Evolutionary conservation across 2,329 filamentous ascomycete species (phyloP).

Genomic region (Akanthomyces lecanii): DNA sequence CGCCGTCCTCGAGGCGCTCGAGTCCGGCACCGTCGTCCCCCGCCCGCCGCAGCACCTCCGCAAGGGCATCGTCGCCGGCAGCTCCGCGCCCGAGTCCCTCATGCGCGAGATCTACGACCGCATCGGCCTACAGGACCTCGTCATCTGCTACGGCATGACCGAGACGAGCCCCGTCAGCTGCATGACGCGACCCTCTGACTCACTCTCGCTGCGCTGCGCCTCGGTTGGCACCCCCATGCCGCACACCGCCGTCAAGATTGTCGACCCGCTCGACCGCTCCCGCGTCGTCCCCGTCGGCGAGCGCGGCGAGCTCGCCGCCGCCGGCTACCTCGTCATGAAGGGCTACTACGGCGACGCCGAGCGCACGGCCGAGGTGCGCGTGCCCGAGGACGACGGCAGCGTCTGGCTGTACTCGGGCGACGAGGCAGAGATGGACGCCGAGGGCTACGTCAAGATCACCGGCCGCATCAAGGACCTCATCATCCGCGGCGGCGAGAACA

Average conservation of each 20-base stretch:
- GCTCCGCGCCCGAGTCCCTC: conserved; percentile 74
- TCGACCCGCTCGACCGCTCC: conserved; percentile 59
- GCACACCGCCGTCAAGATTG: conserved; percentile 73
- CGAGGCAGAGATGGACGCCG: conserved; percentile 76
- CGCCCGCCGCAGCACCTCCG: conserved; percentile 44
- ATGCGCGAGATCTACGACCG: conserved; percentile 71
- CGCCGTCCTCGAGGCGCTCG: conserved; percentile 76
- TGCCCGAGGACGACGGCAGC: conserved; percentile 45
- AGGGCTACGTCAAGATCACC: conserved; percentile 85
- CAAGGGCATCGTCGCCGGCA: conserved; percentile 91
- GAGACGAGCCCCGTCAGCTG: conserved; percentile 75
- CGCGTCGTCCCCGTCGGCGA: conserved; percentile 59
- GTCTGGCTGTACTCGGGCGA: conserved; percentile 93
- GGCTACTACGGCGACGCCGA: conserved; percentile 78
- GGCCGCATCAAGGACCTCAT: conserved; percentile 93
- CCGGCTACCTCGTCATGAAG: conserved; percentile 86
- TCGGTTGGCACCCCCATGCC: conserved; percentile 79
- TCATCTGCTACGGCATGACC: conserved; percentile 96
- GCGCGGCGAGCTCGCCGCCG: conserved; percentile 75
- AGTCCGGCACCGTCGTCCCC: conserved; percentile 32
- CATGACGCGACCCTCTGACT: conserved; percentile 79
- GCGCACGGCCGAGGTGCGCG: conserved; percentile 63
- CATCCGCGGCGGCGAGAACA: conserved; percentile 92
- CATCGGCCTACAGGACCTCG: conserved; percentile 75
- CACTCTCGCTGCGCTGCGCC: conserved; percentile 65